Evolutionary conservation across 805 yeast species (phyloP).

Genomic region (Ogataea allantospora): DNA sequence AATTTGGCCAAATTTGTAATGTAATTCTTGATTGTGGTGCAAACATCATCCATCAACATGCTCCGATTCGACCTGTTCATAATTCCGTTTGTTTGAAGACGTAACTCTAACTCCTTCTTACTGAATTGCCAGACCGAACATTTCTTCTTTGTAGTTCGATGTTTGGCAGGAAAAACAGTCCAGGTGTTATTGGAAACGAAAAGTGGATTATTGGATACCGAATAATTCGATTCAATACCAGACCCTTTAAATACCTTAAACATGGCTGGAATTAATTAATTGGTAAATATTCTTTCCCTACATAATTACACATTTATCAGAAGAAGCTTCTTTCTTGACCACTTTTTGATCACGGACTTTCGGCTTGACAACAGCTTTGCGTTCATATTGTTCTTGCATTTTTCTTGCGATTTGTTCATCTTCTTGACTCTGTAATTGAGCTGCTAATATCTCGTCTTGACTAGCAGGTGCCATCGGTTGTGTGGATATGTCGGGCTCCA

Average conservation of each 20-base stretch:
- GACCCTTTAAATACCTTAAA: constrained; percentile 51
- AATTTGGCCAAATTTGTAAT: constrained; percentile 72
- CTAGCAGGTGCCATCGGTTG: neutral
- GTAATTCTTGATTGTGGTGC: constrained; percentile 63
- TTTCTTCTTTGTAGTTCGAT: constrained; percentile 53
- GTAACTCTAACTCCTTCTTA: constrained; percentile 67
- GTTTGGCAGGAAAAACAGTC: constrained; percentile 83
- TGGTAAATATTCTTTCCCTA: constrained; percentile 5
- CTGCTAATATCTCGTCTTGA: constrained; percentile 19
- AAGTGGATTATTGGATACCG: constrained; percentile 66
- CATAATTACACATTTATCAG: constrained; percentile 6
- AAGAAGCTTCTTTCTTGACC: neutral
- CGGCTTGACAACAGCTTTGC: constrained; percentile 1
- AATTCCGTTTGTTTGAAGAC: constrained; percentile 49
- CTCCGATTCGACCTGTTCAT: constrained; percentile 48
- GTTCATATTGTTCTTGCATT: constrained; percentile 26
- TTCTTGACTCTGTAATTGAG: constrained; percentile 33
- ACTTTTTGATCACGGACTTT: neutral
- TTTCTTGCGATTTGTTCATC: constrained; percentile 31
- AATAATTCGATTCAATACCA: constrained; percentile 66
- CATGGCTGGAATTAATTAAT: constrained; percentile 33
- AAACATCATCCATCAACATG: constrained; percentile 56
- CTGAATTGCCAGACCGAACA: constrained; percentile 88
- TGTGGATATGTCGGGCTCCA: neutral
- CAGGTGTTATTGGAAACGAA: constrained; percentile 73